Conservation (phyloP, 2,329 filamentous ascomycete genomes). For the Ophiostoma angusticollis region DNA sequence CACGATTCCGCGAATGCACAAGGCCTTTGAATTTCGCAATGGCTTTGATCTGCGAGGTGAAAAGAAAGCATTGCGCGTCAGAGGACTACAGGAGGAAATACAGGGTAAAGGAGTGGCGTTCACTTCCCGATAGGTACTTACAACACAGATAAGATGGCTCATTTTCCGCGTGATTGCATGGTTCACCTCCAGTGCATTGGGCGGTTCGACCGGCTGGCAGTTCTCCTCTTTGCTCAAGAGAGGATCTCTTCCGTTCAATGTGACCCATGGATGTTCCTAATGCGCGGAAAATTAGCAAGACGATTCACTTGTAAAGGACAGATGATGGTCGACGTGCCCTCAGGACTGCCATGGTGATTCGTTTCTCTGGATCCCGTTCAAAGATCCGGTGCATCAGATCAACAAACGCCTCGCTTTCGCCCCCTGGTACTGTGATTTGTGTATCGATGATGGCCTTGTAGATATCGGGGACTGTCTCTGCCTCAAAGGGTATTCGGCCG, state of each 20-base stretch:
- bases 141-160: slow-evolving; percentile 71
- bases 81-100: too few relatives aligned
- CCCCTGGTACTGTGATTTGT: slow-evolving; percentile 45
- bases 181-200: slow-evolving; percentile 82
- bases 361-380: slow-evolving; percentile 71
- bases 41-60: slow-evolving; percentile 60
- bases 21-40: slow-evolving; percentile 78
- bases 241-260: slow-evolving; percentile 61
- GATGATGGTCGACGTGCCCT: slow-evolving; percentile 45
- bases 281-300: too few relatives aligned
- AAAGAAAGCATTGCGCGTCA: neutral
- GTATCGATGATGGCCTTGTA: slow-evolving; percentile 79
- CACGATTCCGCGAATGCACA: slow-evolving; percentile 30
- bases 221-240: slow-evolving; percentile 77
- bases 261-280: slow-evolving; percentile 93
- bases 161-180: slow-evolving; percentile 85
- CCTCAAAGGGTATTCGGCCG: slow-evolving; percentile 76
- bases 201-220: slow-evolving; percentile 66
- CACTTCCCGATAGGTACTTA: slow-evolving; percentile 35
- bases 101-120: too few relatives aligned
- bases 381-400: slow-evolving; percentile 64
- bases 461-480: slow-evolving; percentile 65
- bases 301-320: neutral
- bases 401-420: slow-evolving; percentile 54
- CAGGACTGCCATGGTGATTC: slow-evolving; percentile 72